A percentile compares a stretch with the other conserved stretches of the same genome.
Conservation (phyloP, 2,329 filamentous ascomycete species). For the Aspergillus neotritici region DNA sequence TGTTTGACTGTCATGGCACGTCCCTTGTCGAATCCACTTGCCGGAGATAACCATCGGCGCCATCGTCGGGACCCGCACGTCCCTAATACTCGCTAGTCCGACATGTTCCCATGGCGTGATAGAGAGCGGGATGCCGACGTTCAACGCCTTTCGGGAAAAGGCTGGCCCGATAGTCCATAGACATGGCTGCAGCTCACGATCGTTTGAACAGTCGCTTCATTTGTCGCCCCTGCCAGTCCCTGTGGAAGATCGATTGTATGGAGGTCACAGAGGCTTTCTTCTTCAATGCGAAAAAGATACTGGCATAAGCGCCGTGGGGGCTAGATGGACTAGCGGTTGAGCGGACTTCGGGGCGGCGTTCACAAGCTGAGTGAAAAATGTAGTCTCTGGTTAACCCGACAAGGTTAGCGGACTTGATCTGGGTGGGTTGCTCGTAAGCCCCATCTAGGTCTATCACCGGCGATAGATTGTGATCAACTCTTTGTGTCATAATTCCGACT, state of each 20-base stretch:
- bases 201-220: slow-evolving; percentile 36
- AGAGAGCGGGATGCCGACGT: slow-evolving; percentile 23
- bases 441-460: slow-evolving; percentile 40
- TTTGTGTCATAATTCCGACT: slow-evolving; percentile 5
- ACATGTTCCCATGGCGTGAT: slow-evolving; percentile 21
- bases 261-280: slow-evolving; percentile 39
- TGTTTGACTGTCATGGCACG: too few relatives aligned
- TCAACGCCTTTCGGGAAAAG: slow-evolving; percentile 25
- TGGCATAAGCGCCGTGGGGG: slow-evolving; percentile 36
- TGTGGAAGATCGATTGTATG: slow-evolving; percentile 39
- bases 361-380: slow-evolving; percentile 44
- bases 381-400: slow-evolving; percentile 42
- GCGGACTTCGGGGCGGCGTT: slow-evolving; percentile 37
- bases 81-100: slow-evolving; percentile 9
- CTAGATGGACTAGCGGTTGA: slow-evolving; percentile 42
- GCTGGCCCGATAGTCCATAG: slow-evolving; percentile 12
- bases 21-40: slow-evolving; percentile 3
- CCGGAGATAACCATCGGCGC: slow-evolving; percentile 21
- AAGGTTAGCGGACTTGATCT: slow-evolving; percentile 43
- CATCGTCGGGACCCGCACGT: slow-evolving; percentile 14
- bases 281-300: slow-evolving; percentile 42
- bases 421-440: slow-evolving; percentile 39
- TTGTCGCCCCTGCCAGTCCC: slow-evolving; percentile 34
- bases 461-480: too few relatives aligned
- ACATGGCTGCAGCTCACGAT: slow-evolving; percentile 25